These are phyloP conservation scores for Wolfiporia cocos DNA, from an alignment of 1,284 basidiomycete species.

Conservation along the genomic window DNA sequence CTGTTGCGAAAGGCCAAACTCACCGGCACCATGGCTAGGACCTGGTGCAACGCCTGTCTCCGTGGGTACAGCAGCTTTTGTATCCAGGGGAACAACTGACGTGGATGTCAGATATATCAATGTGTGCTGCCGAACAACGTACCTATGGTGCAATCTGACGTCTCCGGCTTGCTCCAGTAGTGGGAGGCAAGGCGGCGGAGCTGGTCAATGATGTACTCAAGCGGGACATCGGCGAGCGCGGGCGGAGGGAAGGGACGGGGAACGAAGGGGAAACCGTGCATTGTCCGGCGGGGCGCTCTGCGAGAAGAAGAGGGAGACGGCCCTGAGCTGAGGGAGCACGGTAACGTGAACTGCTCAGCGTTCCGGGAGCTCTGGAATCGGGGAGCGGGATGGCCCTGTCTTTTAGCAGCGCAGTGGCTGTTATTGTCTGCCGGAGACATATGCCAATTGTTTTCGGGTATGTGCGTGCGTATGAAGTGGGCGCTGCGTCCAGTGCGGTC, in stretches of 20 bases:
- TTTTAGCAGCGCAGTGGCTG: constrained; percentile 14
- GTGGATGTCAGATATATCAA: not conserved
- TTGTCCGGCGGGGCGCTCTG: constrained; percentile 24
- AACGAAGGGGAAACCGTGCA: constrained; percentile 37
- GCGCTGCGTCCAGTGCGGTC: constrained; percentile 3
- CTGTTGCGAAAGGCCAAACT: constrained; percentile 32
- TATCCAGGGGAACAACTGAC: constrained; percentile 28
- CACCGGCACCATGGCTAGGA: not conserved
- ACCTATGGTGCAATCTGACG: constrained; percentile 72
- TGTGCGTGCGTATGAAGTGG: constrained; percentile 4
- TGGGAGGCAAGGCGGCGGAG: constrained; percentile 57
- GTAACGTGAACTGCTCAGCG: constrained; percentile 6
- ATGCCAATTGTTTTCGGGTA: constrained; percentile 11
- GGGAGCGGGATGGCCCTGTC: constrained; percentile 7
- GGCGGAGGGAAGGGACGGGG: constrained; percentile 58
- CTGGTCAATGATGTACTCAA: constrained; percentile 65
- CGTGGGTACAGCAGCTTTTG: constrained; percentile 3
- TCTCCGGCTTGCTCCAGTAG: constrained; percentile 68
- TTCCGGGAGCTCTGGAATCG: constrained; percentile 9
- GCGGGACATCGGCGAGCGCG: constrained; percentile 53
- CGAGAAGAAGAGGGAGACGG: constrained; percentile 5
- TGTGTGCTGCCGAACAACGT: constrained; percentile 24
- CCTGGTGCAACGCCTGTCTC: not conserved
- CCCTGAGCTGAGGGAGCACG: constrained; percentile 7
- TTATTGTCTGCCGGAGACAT: constrained; percentile 18